A percentile compares a stretch with the other conserved stretches of the same genome.
Conservation (phyloP, 202 grass and related monocot genomes). For the Digitaria exilis region DNA sequence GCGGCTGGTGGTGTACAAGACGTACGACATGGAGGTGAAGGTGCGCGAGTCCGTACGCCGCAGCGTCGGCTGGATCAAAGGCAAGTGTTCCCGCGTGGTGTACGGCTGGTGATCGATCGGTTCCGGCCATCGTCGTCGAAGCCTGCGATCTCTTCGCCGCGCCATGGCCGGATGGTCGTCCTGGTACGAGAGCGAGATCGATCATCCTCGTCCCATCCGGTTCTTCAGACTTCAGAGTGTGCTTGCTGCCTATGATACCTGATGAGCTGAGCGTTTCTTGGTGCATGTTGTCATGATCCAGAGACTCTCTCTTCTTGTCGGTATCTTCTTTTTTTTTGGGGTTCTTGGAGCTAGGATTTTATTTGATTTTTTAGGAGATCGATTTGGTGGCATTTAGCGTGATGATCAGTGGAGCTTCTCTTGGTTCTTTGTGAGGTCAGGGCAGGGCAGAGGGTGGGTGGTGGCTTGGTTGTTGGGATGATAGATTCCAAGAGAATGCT, state of each 20-base stretch:
- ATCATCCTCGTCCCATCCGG: not conserved
- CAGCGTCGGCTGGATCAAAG: slow-evolving; percentile 81
- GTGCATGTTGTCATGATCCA: not conserved
- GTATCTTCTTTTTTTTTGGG: not conserved
- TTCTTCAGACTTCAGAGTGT: not conserved
- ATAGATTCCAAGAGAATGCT: not conserved
- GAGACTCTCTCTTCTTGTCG: not conserved
- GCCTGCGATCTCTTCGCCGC: no score
- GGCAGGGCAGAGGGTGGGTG: not conserved
- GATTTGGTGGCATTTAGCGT: slow-evolving; percentile 28
- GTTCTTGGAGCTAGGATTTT: slow-evolving; percentile 4
- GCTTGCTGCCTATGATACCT: not conserved
- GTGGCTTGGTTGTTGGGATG: slow-evolving; percentile 12
- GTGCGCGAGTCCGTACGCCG: slow-evolving; percentile 67
- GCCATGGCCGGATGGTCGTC: no score
- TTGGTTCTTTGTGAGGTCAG: slow-evolving; percentile 13
- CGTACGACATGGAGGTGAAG: slow-evolving; percentile 80
- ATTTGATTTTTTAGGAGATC: not conserved
- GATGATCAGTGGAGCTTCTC: slow-evolving; percentile 24
- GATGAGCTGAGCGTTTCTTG: slow-evolving; percentile 21
- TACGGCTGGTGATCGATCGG: slow-evolving; percentile 39
- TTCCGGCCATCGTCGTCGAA: no score
- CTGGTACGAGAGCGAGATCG: not conserved
- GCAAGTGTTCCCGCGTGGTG: slow-evolving; percentile 67
- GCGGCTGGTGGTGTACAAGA: slow-evolving; percentile 73